Conservation (phyloP, 345 rosid genomes). For the Orychophragmus violaceus region DNA sequence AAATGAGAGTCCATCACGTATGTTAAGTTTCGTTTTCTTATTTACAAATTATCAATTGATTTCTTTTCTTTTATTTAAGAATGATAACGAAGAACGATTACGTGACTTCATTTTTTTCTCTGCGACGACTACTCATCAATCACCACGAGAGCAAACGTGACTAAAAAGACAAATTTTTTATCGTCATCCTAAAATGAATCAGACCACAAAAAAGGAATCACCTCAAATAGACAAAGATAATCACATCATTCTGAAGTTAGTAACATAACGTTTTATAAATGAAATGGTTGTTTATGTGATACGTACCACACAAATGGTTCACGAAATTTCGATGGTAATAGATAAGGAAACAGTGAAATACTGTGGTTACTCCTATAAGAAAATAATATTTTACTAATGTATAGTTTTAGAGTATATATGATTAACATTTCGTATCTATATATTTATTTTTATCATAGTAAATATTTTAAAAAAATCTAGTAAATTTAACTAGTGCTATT, state of each 20-base stretch:
- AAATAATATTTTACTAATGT: background rate
- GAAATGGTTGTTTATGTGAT: background rate
- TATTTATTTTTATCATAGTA: too few relatives aligned
- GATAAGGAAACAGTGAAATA: background rate
- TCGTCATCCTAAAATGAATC: slow-evolving; percentile 3
- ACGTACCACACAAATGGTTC: background rate
- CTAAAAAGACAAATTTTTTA: background rate
- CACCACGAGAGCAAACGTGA: background rate
- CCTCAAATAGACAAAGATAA: background rate
- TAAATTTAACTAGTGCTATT: too few relatives aligned
- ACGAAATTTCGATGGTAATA: background rate
- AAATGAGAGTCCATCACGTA: background rate
- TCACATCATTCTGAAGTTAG: background rate
- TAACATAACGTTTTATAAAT: background rate
- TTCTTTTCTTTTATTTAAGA: background rate
- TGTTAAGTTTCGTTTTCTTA: background rate
- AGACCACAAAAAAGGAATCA: slow-evolving; percentile 9
- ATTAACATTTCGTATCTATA: too few relatives aligned
- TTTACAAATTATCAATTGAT: background rate
- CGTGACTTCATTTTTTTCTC: background rate
- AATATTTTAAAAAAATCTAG: too few relatives aligned
- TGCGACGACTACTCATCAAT: background rate
- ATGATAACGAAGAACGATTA: background rate
- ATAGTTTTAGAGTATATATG: background rate
- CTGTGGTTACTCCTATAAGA: background rate